Evolutionary conservation across 208 protist species (phyloP).

Genomic region (Acanthamoeba triangularis): DNA sequence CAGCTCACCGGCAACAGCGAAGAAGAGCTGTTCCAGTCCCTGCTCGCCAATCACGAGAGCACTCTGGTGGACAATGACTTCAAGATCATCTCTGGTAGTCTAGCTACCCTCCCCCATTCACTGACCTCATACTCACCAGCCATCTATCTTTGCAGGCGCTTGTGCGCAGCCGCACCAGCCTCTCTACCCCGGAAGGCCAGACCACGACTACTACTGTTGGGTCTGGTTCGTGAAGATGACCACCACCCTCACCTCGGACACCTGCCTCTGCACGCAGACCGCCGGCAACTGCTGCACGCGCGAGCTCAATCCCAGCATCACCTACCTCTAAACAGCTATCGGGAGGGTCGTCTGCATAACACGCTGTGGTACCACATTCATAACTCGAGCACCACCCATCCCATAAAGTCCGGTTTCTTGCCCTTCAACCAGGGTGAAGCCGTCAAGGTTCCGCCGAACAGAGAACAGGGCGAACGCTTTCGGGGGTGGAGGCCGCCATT

Average conservation of each 20-base stretch:
- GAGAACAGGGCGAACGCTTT: too few relatives aligned
- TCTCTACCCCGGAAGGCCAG: background rate
- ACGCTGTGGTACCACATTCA: too few relatives aligned
- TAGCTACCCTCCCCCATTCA: background rate
- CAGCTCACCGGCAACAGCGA: background rate
- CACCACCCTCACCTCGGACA: background rate
- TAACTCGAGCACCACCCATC: too few relatives aligned
- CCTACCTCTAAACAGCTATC: background rate
- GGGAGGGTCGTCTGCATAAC: too few relatives aligned
- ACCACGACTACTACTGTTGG: background rate
- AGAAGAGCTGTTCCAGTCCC: background rate
- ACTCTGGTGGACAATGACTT: background rate
- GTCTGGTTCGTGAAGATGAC: background rate
- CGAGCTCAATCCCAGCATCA: background rate
- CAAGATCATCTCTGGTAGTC: background rate
- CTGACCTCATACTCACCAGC: background rate
- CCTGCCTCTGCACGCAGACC: conserved; percentile 1
- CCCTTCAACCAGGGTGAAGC: too few relatives aligned
- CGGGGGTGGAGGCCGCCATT: too few relatives aligned
- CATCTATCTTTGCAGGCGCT: background rate
- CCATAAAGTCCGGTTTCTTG: too few relatives aligned
- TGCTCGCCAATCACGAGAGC: background rate
- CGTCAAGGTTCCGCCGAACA: too few relatives aligned
- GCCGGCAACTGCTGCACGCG: conserved; percentile 31
- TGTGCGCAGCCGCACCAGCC: background rate